Evolutionary conservation across 345 rosid genomes (phyloP).

Genomic region (Psidium friedrichsthalianum): DNA sequence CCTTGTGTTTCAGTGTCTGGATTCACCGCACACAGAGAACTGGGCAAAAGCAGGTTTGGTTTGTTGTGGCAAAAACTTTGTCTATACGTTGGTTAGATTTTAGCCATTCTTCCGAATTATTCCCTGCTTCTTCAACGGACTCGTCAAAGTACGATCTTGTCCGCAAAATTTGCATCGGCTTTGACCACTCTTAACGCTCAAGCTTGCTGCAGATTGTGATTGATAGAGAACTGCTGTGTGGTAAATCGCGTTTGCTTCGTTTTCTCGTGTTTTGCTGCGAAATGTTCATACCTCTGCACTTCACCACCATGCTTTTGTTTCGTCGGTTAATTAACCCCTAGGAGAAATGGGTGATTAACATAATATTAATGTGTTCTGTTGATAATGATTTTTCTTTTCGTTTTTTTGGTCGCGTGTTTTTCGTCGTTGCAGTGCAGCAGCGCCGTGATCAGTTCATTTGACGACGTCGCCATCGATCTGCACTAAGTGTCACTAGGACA

Average conservation of each 20-base stretch:
- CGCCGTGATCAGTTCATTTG: not conserved
- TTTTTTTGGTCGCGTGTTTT: not conserved
- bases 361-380: not conserved
- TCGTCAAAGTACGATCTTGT: not conserved
- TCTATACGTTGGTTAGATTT: not conserved
- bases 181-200: not conserved
- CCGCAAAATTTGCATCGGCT: not conserved
- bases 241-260: not conserved
- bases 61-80: not conserved
- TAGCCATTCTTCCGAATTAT: not conserved
- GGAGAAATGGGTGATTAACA: not conserved
- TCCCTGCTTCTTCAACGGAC: not conserved
- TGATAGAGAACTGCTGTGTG: not conserved
- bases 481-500: not conserved
- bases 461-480: not conserved
- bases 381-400: not conserved
- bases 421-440: not conserved
- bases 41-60: not conserved
- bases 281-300: not conserved
- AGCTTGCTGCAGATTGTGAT: not conserved
- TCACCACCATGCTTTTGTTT: not conserved
- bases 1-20: not conserved
- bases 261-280: not conserved
- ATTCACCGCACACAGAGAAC: not conserved
- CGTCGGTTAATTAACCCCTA: not conserved